A percentile compares a stretch with the other conserved stretches of the same genome.
These are phyloP conservation scores for Microbotryum intermedium DNA, from an alignment of 1,284 basidiomycete species.

Conservation along the genomic window DNA sequence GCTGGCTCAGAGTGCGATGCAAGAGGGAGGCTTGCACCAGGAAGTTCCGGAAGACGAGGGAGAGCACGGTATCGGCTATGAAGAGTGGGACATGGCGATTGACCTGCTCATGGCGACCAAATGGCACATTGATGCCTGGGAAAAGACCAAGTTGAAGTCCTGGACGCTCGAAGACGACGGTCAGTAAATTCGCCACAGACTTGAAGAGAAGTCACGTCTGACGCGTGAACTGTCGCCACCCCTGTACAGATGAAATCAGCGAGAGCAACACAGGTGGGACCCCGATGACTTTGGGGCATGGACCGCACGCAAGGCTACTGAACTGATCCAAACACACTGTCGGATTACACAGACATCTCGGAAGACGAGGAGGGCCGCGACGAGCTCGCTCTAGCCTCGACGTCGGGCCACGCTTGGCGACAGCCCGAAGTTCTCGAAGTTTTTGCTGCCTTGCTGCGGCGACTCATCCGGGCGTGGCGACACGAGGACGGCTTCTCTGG, in stretches of 20 bases:
- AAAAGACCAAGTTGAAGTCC: slow-evolving; percentile 16
- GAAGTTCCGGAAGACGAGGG: slow-evolving; percentile 4
- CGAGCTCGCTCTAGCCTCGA: not conserved
- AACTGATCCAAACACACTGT: not conserved
- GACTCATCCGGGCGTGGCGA: slow-evolving; percentile 23
- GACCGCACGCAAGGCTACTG: no score
- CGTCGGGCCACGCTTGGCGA: not conserved
- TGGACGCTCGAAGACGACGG: slow-evolving; percentile 28
- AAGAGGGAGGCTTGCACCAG: not conserved
- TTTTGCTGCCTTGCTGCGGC: slow-evolving; percentile 19
- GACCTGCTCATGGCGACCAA: slow-evolving; percentile 23
- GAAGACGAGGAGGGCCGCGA: slow-evolving; percentile 11
- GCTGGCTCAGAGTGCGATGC: not conserved
- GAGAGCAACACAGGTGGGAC: no score
- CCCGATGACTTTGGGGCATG: no score
- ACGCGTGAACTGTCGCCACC: not conserved
- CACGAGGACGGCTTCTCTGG: slow-evolving; percentile 15
- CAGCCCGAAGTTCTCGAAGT: slow-evolving; percentile 24
- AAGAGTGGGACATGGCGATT: slow-evolving; percentile 32
- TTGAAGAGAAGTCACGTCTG: not conserved
- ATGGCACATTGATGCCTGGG: slow-evolving; percentile 24
- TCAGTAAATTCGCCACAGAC: not conserved
- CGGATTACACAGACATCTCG: slow-evolving; percentile 6
- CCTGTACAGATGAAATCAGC: not conserved
- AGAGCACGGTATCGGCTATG: slow-evolving; percentile 17